Evolutionary conservation across 2,329 filamentous ascomycete species (phyloP), one percentile per base, ranked within the genome.

Genomic region (Xylariaceae sp.): DNA sequence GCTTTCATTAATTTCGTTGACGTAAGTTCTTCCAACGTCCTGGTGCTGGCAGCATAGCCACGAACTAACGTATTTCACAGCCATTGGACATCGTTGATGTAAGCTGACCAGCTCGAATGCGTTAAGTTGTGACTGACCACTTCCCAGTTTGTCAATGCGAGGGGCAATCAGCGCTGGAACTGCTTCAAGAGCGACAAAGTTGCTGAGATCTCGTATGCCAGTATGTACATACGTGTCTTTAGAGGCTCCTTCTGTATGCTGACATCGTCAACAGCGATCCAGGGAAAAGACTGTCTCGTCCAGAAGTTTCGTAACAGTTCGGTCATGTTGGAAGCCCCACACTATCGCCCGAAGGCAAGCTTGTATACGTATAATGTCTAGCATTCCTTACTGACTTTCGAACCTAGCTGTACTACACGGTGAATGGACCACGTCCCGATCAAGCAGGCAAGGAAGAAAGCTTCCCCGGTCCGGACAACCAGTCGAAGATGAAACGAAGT

Each of bases 241-340:
- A 35, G 31, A 22, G 22, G 27, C 31, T 45, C 30, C n/a, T 4
- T 17, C 15, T 36, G 4, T 5, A 31, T 55, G 42, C 63, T 72
- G 48, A 73, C 44, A 45, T 17, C 2, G 18, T 47, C 18, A 43
- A 39, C 49, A 90, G 87, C 91, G 11, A 92, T 96, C 52, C 94
- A 99, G 73, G 94, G 94, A 41, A 86, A 87, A 55, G 90, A 96
- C 63, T 92, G 89, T 56, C 77, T 97, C 0, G 82, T 96, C 6
- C 88, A 95, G 67, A 96, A 97, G 66, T 99, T 99, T 64, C 85
- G 94, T 33, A 99, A 99, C 72, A 96, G 90, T 36, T 92, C 90
- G 0, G 90, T 99, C 30, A 96, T 97, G 90, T 76, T 92, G 1
- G 91, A 97, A 69, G 81, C 84, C 11, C 76, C 82, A 1, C 83